Percentiles rank a stretch among this genome's conserved stretches.
phyloP scores from a whole-genome alignment of 192 early-diverging fungal species.

The Obelidium mucronatum region DNA sequence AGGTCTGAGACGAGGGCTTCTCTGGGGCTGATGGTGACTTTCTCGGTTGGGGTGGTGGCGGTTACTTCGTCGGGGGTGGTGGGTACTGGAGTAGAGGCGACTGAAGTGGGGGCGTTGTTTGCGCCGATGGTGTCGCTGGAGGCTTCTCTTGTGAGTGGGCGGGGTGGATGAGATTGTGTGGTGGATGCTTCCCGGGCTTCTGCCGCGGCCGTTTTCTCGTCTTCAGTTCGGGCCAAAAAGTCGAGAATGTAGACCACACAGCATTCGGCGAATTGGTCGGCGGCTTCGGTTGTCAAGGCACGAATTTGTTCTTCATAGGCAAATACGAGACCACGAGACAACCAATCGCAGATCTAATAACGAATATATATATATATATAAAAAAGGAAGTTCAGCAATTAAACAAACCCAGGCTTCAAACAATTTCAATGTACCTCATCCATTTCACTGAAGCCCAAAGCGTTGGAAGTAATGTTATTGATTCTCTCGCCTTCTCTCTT shows the following conservation, averaged over 20 bases:
- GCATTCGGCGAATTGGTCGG: slow-evolving; percentile 22
- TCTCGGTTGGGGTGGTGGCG: not conserved
- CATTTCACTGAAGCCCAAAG: slow-evolving; percentile 30
- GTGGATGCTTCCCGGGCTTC: not conserved
- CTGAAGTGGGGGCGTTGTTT: not conserved
- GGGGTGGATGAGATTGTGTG: no score
- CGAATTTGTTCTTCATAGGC: slow-evolving; percentile 33
- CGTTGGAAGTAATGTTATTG: slow-evolving; percentile 21
- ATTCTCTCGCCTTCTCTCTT: slow-evolving; percentile 25
- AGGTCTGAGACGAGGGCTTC: slow-evolving; percentile 22
- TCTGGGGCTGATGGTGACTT: not conserved
- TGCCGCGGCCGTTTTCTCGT: not conserved
- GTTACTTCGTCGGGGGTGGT: not conserved
- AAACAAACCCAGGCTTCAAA: no score
- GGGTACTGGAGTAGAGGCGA: no score
- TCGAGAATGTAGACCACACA: slow-evolving; percentile 30
- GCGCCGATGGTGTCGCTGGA: not conserved
- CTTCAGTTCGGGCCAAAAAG: slow-evolving; percentile 13
- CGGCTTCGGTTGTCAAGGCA: slow-evolving; percentile 8
- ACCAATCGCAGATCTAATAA: slow-evolving; percentile 28
- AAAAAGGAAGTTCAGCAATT: not conserved
- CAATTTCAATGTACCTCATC: slow-evolving; percentile 23
- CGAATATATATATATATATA: not conserved
- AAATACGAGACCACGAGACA: slow-evolving; percentile 28
- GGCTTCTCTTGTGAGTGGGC: not conserved